Percentiles rank a stretch among this genome's conserved stretches.
These are phyloP conservation scores for Mycena kentingensis DNA, from an alignment of 768 basidiomycete genomes.

Conservation along the genomic window DNA sequence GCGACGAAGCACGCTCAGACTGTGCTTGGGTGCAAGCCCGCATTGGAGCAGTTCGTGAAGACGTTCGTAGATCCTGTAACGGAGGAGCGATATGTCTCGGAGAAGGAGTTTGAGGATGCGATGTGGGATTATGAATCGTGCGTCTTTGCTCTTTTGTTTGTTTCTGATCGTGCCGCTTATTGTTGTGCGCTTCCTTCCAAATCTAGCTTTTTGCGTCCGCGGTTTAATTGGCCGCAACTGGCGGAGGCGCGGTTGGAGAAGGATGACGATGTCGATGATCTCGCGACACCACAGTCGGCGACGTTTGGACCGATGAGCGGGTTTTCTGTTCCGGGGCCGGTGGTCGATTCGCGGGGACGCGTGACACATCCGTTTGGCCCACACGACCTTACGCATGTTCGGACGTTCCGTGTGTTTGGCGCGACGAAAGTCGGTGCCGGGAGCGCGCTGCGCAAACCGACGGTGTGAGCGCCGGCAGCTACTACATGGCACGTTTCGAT, in stretches of 20 bases:
- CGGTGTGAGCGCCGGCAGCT: too few relatives aligned
- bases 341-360: conserved; percentile 6
- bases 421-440: conserved; percentile 42
- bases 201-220: conserved; percentile 64
- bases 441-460: background rate
- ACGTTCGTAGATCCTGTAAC: conserved; percentile 37
- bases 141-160: conserved; percentile 24
- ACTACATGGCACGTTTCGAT: too few relatives aligned
- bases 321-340: conserved; percentile 2
- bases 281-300: conserved; percentile 21
- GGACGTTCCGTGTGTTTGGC: conserved; percentile 53
- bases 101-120: conserved; percentile 41
- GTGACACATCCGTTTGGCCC: conserved; percentile 29
- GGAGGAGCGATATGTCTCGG: conserved; percentile 36
- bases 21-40: conserved; percentile 61
- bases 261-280: conserved; percentile 18
- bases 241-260: conserved; percentile 34
- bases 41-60: conserved; percentile 53
- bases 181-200: conserved; percentile 13
- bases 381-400: conserved; percentile 50
- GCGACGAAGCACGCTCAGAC: conserved; percentile 70
- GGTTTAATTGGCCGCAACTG: conserved; percentile 69
- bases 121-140: conserved; percentile 56
- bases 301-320: conserved; percentile 14
- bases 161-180: conserved; percentile 7